phyloP scores from a whole-genome alignment of 1,284 basidiomycete species.

The Moesziomyces sp. region DNA sequence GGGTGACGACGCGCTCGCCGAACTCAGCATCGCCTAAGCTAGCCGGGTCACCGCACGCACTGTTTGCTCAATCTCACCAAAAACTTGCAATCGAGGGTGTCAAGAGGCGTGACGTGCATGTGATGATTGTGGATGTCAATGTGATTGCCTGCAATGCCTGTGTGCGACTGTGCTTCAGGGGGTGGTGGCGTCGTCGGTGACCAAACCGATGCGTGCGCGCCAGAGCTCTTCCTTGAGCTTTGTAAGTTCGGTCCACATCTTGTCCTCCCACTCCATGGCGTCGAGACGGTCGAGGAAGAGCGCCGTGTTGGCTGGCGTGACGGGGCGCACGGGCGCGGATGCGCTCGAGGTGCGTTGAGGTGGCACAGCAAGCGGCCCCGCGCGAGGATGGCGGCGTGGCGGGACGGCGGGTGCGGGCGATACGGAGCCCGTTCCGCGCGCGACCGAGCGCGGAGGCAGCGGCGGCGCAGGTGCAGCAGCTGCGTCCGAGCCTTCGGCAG shows the following conservation, averaged over 20 bases:
- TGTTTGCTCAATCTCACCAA: too few relatives aligned
- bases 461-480: conserved; percentile 15
- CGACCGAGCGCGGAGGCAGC: conserved; percentile 31
- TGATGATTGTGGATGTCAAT: too few relatives aligned
- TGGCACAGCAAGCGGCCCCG: neutral
- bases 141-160: neutral
- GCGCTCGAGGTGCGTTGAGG: conserved; percentile 9
- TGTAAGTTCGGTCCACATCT: conserved; percentile 57
- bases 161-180: conserved; percentile 1
- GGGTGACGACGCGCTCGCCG: conserved; percentile 28
- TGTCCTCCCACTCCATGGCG: conserved; percentile 58
- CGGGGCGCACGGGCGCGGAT: neutral
- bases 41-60: too few relatives aligned
- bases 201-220: conserved; percentile 47
- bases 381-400: conserved; percentile 22
- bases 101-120: too few relatives aligned
- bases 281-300: conserved; percentile 34
- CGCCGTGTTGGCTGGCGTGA: conserved; percentile 11
- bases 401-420: conserved; percentile 24
- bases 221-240: conserved; percentile 60
- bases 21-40: conserved; percentile 1
- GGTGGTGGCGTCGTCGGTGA: conserved; percentile 16
- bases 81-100: too few relatives aligned
- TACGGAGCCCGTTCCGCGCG: conserved; percentile 15
- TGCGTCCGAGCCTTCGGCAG: conserved; percentile 11